Conservation (phyloP, 768 basidiomycete species). For the Mycena maculata region DNA sequence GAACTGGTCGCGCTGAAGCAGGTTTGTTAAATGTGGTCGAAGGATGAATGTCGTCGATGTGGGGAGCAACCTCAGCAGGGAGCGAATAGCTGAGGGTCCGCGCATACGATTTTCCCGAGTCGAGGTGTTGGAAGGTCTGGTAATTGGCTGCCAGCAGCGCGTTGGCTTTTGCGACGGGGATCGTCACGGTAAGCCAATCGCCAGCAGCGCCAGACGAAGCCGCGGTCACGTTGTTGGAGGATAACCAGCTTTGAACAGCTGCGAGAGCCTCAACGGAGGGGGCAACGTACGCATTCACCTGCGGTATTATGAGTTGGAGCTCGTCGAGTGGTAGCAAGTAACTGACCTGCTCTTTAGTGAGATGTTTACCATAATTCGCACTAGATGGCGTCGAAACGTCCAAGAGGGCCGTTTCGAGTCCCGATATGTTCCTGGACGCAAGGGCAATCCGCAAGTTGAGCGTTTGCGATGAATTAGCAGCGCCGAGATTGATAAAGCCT, state of each 20-base stretch:
- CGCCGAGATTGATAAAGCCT: constrained; percentile 46
- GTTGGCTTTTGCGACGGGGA: constrained; percentile 50
- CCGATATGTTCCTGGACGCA: constrained; percentile 43
- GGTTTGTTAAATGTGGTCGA: constrained; percentile 40
- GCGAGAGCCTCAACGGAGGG: constrained; percentile 39
- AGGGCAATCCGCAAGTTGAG: constrained; percentile 55
- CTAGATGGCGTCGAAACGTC: constrained; percentile 50
- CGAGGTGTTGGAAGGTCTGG: constrained; percentile 47
- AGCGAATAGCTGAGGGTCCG: constrained; percentile 53
- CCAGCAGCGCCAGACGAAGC: constrained; percentile 49
- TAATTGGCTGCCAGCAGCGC: constrained; percentile 49
- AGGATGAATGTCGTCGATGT: constrained; percentile 52
- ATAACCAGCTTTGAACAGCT: constrained; percentile 55
- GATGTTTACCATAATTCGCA: constrained; percentile 46
- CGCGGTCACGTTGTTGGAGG: constrained; percentile 47
- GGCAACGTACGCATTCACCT: constrained; percentile 36
- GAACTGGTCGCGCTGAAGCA: constrained; percentile 34
- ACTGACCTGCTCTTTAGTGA: constrained; percentile 59
- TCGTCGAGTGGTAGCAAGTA: constrained; percentile 45
- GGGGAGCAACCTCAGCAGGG: constrained; percentile 43
- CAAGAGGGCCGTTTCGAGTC: constrained; percentile 48
- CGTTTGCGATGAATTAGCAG: constrained; percentile 43
- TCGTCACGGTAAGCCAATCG: constrained; percentile 49
- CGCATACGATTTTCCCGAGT: constrained; percentile 41
- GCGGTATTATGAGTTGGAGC: constrained; percentile 2